These are phyloP conservation scores for Acacia crassicarpa DNA, from an alignment of 306 rosid species.

Conservation along the genomic window DNA sequence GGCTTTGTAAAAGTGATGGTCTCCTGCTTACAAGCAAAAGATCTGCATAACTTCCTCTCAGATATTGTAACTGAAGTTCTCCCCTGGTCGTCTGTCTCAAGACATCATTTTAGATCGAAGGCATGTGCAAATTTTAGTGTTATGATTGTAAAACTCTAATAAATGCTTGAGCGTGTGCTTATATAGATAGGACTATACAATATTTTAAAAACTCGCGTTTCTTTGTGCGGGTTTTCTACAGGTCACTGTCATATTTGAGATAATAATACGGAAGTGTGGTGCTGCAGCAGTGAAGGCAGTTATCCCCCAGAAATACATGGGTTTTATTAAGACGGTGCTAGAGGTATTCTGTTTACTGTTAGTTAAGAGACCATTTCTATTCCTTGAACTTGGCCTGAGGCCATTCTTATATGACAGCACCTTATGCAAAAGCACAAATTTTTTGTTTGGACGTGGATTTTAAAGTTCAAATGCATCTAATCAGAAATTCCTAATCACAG, in stretches of 20 bases:
- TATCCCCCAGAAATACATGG: conserved; percentile 66
- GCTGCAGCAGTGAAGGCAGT: conserved; percentile 59
- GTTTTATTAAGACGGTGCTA: conserved; percentile 59
- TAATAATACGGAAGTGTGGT: conserved; percentile 84
- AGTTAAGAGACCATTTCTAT: neutral
- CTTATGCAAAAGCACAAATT: conserved; percentile 1
- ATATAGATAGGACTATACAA: neutral
- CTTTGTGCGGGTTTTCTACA: conserved; percentile 33
- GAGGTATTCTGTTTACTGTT: conserved; percentile 56
- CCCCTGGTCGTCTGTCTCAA: conserved; percentile 82
- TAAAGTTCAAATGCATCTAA: conserved; percentile 3
- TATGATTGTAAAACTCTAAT: neutral
- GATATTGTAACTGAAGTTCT: conserved; percentile 60
- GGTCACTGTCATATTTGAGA: conserved; percentile 79
- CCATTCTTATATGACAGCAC: conserved; percentile 18
- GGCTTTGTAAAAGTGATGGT: conserved; percentile 92
- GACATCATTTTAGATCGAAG: conserved; percentile 88
- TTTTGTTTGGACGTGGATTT: conserved; percentile 8
- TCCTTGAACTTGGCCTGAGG: neutral
- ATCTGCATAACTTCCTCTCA: conserved; percentile 63
- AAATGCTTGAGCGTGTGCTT: conserved; percentile 4
- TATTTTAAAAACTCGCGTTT: neutral
- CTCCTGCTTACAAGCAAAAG: conserved; percentile 62
- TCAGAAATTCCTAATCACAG: conserved; percentile 13
- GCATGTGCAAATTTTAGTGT: conserved; percentile 41